These are phyloP conservation scores for Astrocystis sublimbata DNA, from an alignment of 495 filamentous ascomycete species.

Conservation along the genomic window DNA sequence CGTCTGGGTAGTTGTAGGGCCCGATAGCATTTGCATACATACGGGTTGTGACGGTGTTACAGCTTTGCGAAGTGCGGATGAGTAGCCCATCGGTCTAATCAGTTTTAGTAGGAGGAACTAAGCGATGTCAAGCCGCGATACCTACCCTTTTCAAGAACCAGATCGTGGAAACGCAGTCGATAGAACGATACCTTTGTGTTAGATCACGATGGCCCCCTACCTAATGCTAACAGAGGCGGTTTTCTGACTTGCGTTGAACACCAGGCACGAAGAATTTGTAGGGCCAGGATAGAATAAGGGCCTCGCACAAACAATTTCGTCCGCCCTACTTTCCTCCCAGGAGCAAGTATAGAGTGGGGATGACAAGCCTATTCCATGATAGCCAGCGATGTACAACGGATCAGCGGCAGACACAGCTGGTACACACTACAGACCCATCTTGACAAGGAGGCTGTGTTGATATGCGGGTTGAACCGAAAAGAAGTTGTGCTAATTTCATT, in stretches of 20 bases:
- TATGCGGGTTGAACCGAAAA: not conserved
- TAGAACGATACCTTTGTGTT: too few relatives aligned
- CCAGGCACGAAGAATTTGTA: not conserved
- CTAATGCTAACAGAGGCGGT: not conserved
- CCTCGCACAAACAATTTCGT: not conserved
- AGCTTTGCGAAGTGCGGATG: not conserved
- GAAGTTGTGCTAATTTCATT: not conserved
- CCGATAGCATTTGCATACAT: not conserved
- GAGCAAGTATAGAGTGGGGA: slow-evolving; percentile 1
- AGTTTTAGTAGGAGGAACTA: not conserved
- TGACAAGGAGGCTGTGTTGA: slow-evolving; percentile 3
- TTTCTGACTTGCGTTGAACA: not conserved
- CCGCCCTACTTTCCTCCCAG: not conserved
- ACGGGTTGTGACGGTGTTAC: not conserved
- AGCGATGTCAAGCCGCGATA: too few relatives aligned
- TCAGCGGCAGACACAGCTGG: not conserved
- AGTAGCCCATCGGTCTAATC: not conserved
- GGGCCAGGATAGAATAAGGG: not conserved
- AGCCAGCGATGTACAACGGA: not conserved
- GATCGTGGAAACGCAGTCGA: too few relatives aligned
- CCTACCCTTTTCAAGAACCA: too few relatives aligned
- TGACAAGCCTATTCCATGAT: not conserved
- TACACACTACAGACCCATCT: not conserved
- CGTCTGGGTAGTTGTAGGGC: not conserved
- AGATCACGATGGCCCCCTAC: not conserved